These are phyloP conservation scores for Brassica hybrid DNA, from an alignment of 441 rosid species.

Conservation along the genomic window DNA sequence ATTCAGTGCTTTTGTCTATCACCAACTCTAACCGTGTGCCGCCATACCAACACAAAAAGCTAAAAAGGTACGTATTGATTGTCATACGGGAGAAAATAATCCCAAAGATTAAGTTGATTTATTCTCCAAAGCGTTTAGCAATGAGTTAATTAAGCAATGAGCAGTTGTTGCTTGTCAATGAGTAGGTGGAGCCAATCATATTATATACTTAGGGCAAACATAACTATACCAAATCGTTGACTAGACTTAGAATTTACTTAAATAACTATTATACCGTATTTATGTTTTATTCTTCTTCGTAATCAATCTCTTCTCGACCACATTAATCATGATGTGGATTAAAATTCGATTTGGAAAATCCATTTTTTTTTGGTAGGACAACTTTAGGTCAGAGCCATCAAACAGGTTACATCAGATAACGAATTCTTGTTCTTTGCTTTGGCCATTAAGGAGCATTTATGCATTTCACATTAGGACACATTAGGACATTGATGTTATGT, in stretches of 20 bases:
- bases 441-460: neutral
- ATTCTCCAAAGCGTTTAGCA: neutral
- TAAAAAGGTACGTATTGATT: neutral
- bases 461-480: neutral
- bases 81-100: neutral
- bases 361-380: neutral
- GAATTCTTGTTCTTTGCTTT: neutral
- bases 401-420: constrained; percentile 12
- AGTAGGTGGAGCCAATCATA: constrained; percentile 17
- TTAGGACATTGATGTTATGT: constrained; percentile 12
- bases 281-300: neutral
- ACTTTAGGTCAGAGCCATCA: constrained; percentile 1
- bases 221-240: neutral
- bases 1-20: neutral
- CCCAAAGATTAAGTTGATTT: neutral
- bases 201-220: neutral
- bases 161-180: constrained; percentile 30
- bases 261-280: constrained; percentile 3
- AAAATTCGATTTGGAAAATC: neutral
- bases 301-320: neutral
- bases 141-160: constrained; percentile 1
- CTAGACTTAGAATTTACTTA: constrained; percentile 3
- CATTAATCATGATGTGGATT: neutral
- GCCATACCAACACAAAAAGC: constrained; percentile 14
- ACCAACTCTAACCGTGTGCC: constrained; percentile 24